A percentile compares a stretch with the other conserved stretches of the same genome.
Evolutionary conservation across 2,329 filamentous ascomycete genomes (phyloP).

Genomic region (Phialocephala subalpina): DNA sequence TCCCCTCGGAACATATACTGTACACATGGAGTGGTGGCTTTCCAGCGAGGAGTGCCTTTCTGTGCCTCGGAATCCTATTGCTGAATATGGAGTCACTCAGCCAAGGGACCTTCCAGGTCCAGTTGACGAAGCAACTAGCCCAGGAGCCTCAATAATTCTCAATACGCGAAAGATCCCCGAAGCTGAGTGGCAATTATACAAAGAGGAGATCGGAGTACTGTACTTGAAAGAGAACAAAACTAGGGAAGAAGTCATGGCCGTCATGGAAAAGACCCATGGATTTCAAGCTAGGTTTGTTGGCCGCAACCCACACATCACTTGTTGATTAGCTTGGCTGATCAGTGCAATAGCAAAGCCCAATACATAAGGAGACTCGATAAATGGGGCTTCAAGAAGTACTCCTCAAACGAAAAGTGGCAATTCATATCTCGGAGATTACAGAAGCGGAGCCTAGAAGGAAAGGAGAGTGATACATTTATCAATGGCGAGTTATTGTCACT

Average conservation of each 20-base stretch:
- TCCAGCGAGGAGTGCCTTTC: too few relatives aligned
- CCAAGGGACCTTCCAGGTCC: too few relatives aligned
- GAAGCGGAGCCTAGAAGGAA: constrained; percentile 26
- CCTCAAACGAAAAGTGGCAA: constrained; percentile 28
- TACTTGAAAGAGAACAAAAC: constrained; percentile 24
- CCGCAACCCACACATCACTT: constrained; percentile 3
- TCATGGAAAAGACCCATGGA: constrained; percentile 23
- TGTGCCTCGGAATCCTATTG: too few relatives aligned
- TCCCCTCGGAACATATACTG: too few relatives aligned
- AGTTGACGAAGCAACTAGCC: too few relatives aligned
- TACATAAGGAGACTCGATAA: constrained; percentile 29
- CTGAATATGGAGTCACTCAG: too few relatives aligned
- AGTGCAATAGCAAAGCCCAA: constrained; percentile 28
- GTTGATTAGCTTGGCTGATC: background rate
- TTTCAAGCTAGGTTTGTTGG: constrained; percentile 23
- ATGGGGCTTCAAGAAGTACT: constrained; percentile 26
- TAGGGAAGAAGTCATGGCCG: constrained; percentile 20
- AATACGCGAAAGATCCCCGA: constrained; percentile 23
- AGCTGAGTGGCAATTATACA: constrained; percentile 28
- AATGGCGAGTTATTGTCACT: constrained; percentile 24
- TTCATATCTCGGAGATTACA: constrained; percentile 23
- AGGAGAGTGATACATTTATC: constrained; percentile 28
- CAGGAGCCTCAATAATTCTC: constrained; percentile 21
- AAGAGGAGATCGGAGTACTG: constrained; percentile 20
- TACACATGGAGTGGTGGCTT: too few relatives aligned